Base-by-base conservation (phyloP, 1,284 basidiomycete species). In the Tranzscheliella williamsii region DNA sequence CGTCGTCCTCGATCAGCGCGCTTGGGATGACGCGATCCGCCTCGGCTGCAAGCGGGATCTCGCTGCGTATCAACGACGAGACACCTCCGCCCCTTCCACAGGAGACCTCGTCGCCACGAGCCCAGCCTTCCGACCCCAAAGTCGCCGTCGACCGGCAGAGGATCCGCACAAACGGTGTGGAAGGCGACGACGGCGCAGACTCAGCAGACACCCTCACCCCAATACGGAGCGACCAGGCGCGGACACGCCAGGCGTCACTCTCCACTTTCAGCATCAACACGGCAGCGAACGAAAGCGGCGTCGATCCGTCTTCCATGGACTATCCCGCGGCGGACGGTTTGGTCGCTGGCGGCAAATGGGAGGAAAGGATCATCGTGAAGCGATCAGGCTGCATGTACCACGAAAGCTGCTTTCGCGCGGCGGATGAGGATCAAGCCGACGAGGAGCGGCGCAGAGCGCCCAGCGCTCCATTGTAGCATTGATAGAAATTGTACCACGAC, bases 61-160 rank as follows among this genome's bases (percentile, higher is more conserved):
- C 49, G 27, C 24, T 63, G 35, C 34, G 55, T 13, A 64, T 64
- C 42, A 46, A 55, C 32, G 55, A 64, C 30, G 44, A 22, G 31
- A 43, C 55, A 9, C 8, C 22, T 22, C 35, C 18, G n/a, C n/a
- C n/a, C n/a, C n/a, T n/a, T n/a, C n/a, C n/a, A n/a, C n/a, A n/a
- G n/a, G n/a, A n/a, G n/a, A n/a, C n/a, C n/a, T n/a, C n/a, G n/a
- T n/a, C n/a, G n/a, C n/a, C n/a, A n/a, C n/a, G n/a, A n/a, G n/a
- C n/a, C n/a, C n/a, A n/a, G n/a, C n/a, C n/a, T n/a, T n/a, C n/a
- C n/a, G n/a, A n/a, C n/a, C n/a, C n/a, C n/a, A n/a, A n/a, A n/a
- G n/a, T n/a, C n/a, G n/a, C n/a, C n/a, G n/a, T n/a, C n/a, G n/a
- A n/a, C n/a, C n/a, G n/a, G n/a, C n/a, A n/a, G n/a, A n/a, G n/a